These are phyloP conservation scores for Lasiodiplodia hormozganensis DNA, from an alignment of 2,329 filamentous ascomycete species.

Conservation along the genomic window DNA sequence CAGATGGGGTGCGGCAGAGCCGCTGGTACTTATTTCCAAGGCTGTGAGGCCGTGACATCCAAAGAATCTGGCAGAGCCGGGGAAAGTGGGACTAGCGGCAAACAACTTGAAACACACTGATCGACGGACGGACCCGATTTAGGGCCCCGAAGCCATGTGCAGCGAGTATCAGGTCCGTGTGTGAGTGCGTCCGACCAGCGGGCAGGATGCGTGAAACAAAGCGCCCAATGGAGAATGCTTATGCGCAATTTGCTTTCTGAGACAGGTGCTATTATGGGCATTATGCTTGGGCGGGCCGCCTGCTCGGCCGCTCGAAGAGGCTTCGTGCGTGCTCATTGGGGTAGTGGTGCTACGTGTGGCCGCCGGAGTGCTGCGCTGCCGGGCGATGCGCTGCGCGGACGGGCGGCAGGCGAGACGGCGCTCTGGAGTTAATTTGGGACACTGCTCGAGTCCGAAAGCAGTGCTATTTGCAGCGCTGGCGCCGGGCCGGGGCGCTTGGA, in stretches of 20 bases:
- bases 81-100: conserved; percentile 40
- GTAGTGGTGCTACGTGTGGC: conserved; percentile 15
- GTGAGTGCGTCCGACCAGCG: conserved; percentile 20
- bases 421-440: conserved; percentile 13
- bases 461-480: conserved; percentile 21
- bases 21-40: conserved; percentile 45
- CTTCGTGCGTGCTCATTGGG: conserved; percentile 18
- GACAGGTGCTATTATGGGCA: conserved; percentile 27
- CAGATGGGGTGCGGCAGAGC: conserved; percentile 46
- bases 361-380: conserved; percentile 23
- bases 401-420: conserved; percentile 22
- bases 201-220: conserved; percentile 22
- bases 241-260: conserved; percentile 27
- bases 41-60: conserved; percentile 38
- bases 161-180: conserved; percentile 27
- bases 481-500: conserved; percentile 10
- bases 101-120: conserved; percentile 47
- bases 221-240: conserved; percentile 15
- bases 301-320: not conserved
- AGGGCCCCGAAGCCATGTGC: conserved; percentile 28
- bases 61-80: conserved; percentile 31
- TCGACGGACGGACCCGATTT: conserved; percentile 24
- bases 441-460: not conserved
- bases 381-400: conserved; percentile 12
- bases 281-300: conserved; percentile 8